phyloP scores from a whole-genome alignment of 179 eudicot genomes.

The Heliamphora pulchella region DNA sequence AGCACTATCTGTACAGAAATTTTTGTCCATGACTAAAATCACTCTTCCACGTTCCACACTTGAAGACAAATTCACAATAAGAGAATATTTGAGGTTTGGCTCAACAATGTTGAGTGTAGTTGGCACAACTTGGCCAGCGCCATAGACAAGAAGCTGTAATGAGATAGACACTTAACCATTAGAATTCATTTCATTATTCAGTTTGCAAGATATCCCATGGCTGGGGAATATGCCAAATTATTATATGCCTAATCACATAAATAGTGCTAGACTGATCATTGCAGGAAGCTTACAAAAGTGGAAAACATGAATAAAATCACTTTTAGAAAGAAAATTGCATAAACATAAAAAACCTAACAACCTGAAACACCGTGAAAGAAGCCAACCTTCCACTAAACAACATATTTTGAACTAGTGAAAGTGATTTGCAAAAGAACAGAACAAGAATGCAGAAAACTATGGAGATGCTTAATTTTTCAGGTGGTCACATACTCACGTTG shows the following conservation, averaged over 20 bases:
- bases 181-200: slow-evolving; percentile 6
- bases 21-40: slow-evolving; percentile 61
- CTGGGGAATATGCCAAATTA: neutral
- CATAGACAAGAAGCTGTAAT: slow-evolving; percentile 82
- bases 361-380: neutral
- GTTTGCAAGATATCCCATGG: neutral
- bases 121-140: slow-evolving; percentile 75
- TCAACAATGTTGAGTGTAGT: slow-evolving; percentile 48
- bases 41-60: slow-evolving; percentile 50
- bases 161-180: neutral
- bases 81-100: slow-evolving; percentile 57
- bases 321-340: neutral
- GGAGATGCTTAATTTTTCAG: slow-evolving; percentile 9
- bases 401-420: neutral
- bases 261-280: neutral
- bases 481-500: slow-evolving; percentile 66
- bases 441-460: neutral
- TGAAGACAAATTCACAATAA: slow-evolving; percentile 47
- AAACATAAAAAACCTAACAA: neutral
- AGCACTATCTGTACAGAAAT: slow-evolving; percentile 74
- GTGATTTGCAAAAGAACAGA: neutral
- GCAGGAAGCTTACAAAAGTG: neutral
- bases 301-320: neutral
- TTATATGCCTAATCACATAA: neutral
- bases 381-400: slow-evolving; percentile 3